These are phyloP conservation scores for Chrysanthemum seticuspe DNA, from an alignment of 129 eudicot genomes.

Conservation along the genomic window DNA sequence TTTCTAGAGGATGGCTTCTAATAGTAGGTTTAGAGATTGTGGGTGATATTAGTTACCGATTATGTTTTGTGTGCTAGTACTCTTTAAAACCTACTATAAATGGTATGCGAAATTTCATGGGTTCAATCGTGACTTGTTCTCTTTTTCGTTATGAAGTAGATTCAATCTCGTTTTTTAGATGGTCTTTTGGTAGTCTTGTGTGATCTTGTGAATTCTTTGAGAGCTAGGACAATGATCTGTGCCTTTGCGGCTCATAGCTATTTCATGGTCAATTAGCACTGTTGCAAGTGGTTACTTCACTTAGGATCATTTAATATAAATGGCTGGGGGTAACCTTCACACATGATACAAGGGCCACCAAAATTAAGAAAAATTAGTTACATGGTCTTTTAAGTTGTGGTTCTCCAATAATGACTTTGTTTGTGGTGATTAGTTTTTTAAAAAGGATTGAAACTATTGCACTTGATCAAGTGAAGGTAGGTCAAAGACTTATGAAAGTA, in stretches of 20 bases:
- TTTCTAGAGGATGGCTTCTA: constrained; percentile 9
- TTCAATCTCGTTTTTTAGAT: not conserved
- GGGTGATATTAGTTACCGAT: not conserved
- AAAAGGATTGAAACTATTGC: not conserved
- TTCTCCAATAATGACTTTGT: not conserved
- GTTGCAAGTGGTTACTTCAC: not conserved
- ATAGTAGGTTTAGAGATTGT: constrained; percentile 14
- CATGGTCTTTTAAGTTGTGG: not conserved
- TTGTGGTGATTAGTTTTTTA: not conserved
- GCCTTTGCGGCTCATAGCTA: not conserved
- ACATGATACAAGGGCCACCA: not conserved
- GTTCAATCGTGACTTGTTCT: constrained; percentile 1
- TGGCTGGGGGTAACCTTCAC: not conserved
- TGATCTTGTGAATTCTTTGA: not conserved
- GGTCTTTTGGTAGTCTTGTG: not conserved
- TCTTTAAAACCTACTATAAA: not conserved
- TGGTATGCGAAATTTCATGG: constrained; percentile 8
- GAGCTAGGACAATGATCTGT: not conserved
- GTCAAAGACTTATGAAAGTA: too few species aligned
- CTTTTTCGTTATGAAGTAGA: constrained; percentile 1
- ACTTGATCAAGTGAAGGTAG: not conserved
- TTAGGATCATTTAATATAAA: not conserved
- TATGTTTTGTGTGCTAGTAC: not conserved
- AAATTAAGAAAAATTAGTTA: not conserved
- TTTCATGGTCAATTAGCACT: not conserved